phyloP scores from a whole-genome alignment of 108 stramenopile species.

The Pseudonitzschia multistriata region DNA sequence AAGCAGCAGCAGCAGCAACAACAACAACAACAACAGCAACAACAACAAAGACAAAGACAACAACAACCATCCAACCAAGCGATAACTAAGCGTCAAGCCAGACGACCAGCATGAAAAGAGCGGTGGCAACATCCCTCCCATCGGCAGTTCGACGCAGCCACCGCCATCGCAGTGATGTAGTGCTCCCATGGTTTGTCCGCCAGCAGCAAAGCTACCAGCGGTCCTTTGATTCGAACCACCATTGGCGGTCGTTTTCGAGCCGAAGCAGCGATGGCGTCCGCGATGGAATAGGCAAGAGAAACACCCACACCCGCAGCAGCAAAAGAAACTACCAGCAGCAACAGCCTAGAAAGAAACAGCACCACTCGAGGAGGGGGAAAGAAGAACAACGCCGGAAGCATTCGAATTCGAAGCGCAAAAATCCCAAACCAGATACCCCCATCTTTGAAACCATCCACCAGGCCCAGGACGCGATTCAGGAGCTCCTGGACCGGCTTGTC shows the following conservation, averaged over 20 bases:
- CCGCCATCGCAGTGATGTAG: background rate
- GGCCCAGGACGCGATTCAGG: constrained; percentile 9
- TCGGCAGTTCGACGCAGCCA: background rate
- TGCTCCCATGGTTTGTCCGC: background rate
- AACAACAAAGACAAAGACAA: background rate
- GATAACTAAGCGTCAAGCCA: background rate
- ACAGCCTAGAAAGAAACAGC: background rate
- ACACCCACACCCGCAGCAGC: background rate
- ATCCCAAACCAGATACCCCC: background rate
- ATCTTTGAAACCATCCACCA: constrained; percentile 3
- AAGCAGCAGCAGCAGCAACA: too few species aligned
- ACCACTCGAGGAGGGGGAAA: background rate
- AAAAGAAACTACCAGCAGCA: background rate
- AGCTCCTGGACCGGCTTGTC: constrained; percentile 4
- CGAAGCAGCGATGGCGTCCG: background rate
- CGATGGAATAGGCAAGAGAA: background rate
- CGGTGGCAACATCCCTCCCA: background rate
- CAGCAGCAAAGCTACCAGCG: too few species aligned
- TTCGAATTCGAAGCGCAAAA: background rate
- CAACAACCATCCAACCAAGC: background rate
- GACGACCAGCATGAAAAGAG: background rate
- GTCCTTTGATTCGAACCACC: too few species aligned
- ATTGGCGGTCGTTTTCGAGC: background rate
- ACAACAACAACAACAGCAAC: too few species aligned
- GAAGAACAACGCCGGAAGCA: background rate